Evolutionary conservation across 2,329 filamentous ascomycete genomes (phyloP).

Genomic region (Nigrospora sphaerica): DNA sequence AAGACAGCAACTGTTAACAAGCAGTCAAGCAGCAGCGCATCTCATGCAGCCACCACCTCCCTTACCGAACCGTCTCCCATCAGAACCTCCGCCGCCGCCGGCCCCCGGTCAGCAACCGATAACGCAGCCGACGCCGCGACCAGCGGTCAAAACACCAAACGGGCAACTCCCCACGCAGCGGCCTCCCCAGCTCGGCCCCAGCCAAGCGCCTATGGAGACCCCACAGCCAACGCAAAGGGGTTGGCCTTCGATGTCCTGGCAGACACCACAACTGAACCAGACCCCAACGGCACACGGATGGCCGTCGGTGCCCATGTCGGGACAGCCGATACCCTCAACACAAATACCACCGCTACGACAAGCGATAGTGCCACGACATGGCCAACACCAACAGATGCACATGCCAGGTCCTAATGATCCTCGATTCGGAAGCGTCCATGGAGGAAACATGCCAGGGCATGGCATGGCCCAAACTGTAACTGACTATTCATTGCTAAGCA

Average conservation of each 20-base stretch:
- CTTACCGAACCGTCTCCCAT: too few relatives aligned
- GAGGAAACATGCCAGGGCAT: too few relatives aligned
- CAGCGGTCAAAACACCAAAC: neutral
- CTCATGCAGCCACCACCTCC: neutral
- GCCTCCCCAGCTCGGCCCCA: too few relatives aligned
- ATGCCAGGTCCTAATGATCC: too few relatives aligned
- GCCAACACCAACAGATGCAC: neutral
- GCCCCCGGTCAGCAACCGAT: too few relatives aligned
- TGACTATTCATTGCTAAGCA: too few relatives aligned
- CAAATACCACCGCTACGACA: neutral
- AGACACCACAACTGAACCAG: neutral
- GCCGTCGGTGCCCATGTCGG: conserved; percentile 12
- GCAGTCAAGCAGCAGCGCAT: conserved; percentile 7
- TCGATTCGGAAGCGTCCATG: too few relatives aligned
- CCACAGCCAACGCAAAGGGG: conserved; percentile 2
- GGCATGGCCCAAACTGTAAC: too few relatives aligned
- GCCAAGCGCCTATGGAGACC: too few relatives aligned
- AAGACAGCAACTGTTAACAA: conserved; percentile 13
- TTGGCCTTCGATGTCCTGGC: neutral
- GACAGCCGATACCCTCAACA: conserved; percentile 4
- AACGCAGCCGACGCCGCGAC: neutral
- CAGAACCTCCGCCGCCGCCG: too few relatives aligned
- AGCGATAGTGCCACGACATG: neutral
- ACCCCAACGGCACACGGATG: conserved; percentile 1
- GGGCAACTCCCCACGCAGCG: too few relatives aligned